Evolutionary conservation across 768 basidiomycete genomes (phyloP).

Genomic region (Leccinum sublutescens): DNA sequence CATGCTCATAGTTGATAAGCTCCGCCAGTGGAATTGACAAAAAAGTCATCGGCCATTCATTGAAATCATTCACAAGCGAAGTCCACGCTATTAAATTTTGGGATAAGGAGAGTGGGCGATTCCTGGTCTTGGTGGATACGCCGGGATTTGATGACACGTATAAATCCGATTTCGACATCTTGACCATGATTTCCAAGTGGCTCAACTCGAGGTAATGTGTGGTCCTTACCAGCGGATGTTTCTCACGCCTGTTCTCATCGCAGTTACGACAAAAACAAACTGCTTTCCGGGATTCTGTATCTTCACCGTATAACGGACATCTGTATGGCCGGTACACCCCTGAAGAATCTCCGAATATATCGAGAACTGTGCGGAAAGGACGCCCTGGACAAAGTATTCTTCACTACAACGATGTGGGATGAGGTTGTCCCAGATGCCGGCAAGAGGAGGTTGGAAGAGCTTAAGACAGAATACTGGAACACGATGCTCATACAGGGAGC

Average conservation of each 20-base stretch:
- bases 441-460: slow-evolving; percentile 7
- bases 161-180: slow-evolving; percentile 12
- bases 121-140: slow-evolving; percentile 12
- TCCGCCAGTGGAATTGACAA: background rate
- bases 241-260: background rate
- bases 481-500: slow-evolving; percentile 7
- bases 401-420: slow-evolving; percentile 29
- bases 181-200: slow-evolving; percentile 16
- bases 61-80: slow-evolving; percentile 12
- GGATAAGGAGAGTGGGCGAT: background rate
- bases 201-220: slow-evolving; percentile 10
- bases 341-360: slow-evolving; percentile 36
- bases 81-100: slow-evolving; percentile 6
- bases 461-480: slow-evolving; percentile 1
- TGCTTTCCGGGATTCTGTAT: slow-evolving; percentile 38
- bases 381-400: slow-evolving; percentile 32
- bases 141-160: slow-evolving; percentile 17
- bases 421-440: slow-evolving; percentile 32
- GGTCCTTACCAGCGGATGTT: background rate
- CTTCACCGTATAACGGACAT: slow-evolving; percentile 41
- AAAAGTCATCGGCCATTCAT: background rate
- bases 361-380: slow-evolving; percentile 25
- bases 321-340: slow-evolving; percentile 34
- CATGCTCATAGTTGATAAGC: background rate
- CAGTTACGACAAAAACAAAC: slow-evolving; percentile 10